Conservation (phyloP, 164 flowering plant species). For the Vitis labrusca region DNA sequence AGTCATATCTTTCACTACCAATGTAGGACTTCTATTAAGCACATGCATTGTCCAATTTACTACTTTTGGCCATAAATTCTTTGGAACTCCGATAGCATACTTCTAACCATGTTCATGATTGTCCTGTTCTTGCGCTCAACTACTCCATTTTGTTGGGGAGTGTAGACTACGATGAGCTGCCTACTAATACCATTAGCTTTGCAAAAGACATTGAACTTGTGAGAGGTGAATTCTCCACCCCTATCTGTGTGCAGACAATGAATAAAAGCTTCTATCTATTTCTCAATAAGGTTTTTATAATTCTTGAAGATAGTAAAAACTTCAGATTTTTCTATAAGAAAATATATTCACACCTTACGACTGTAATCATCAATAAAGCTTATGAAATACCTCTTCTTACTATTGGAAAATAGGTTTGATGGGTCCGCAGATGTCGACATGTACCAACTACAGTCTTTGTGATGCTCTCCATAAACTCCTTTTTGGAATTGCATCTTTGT, state of each 20-base stretch:
- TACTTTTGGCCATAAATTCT: background rate
- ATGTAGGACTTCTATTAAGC: background rate
- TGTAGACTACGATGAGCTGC: no score
- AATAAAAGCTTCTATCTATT: background rate
- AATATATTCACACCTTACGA: background rate
- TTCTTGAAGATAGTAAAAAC: no score
- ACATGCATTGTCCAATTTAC: background rate
- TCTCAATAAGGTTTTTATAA: no score
- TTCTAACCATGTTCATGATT: no score
- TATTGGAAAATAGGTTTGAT: background rate
- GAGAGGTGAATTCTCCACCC: background rate
- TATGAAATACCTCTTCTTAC: background rate
- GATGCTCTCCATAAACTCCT: slow-evolving; percentile 5
- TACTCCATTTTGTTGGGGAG: no score
- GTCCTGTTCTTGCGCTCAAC: no score
- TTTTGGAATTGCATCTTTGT: background rate
- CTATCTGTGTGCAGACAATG: background rate
- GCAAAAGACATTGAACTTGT: background rate
- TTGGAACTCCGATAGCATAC: background rate
- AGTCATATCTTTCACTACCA: no score
- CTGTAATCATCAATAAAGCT: background rate
- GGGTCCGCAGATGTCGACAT: slow-evolving; percentile 8
- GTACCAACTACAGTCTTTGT: slow-evolving; percentile 4
- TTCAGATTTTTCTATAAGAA: background rate
- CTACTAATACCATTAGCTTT: no score